Evolutionary conservation across 148 eudicot species (phyloP), one percentile per base, ranked within the genome.

Genomic region (Diospyros kaki): DNA sequence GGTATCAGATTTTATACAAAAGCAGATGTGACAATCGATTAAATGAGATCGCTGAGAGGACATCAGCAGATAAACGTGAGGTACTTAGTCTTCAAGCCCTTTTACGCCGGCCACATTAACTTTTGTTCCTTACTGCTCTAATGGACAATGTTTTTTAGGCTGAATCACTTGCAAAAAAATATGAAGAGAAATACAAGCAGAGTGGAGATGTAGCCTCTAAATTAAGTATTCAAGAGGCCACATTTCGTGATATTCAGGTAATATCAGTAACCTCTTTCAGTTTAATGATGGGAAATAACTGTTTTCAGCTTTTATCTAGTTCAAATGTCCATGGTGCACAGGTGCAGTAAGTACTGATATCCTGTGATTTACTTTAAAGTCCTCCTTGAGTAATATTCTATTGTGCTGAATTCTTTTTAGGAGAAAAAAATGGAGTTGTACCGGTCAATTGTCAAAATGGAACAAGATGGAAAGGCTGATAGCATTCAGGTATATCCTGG

Each of bases 231-330:
- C 97, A 95, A 85, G 99, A 95, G 85, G 88, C 97, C 58, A 90
- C 99, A 41, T 95, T 95, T 78, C 94, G 99, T 45, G 99, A 93
- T 84, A 90, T 95, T 82, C 99, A 95, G 97, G 99, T 93, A 77
- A 28, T 74, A 62, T 69, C 45, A 78, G 59, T 59, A 39, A 42
- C 52, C 68, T 54, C 3, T 48, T 50, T 72, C 76, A 39, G 64
- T 59, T 50, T 12, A 74, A 46, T 58, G 72, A 71, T 55, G 54
- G 41, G 48, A 40, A 73, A 68, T 39, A 38, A 43, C 18, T 73
- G 60, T 62, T 42, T 43, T 28, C 28, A 62, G 8, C 43, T 75
- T 9, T 4, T 50, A 44, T 12, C 8, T 18, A 39, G 18, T 39
- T 69, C 15, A 54, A 69, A 28, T 28, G 28, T 28, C 28, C 28